Evolutionary conservation across 441 rosid species (phyloP).

Genomic region (Biscutella laevigata): DNA sequence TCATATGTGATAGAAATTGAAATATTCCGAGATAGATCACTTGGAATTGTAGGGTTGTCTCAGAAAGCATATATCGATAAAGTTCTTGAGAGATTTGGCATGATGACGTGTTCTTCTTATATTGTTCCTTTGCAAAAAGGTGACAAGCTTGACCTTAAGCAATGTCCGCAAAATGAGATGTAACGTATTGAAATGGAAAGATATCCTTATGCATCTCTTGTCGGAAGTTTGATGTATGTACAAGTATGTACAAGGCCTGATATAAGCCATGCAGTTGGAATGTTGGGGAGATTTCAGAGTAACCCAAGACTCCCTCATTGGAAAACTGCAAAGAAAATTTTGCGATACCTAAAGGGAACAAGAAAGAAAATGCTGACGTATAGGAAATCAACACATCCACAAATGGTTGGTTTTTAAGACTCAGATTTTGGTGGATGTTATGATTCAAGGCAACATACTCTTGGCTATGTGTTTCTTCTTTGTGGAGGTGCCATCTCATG

Average conservation of each 20-base stretch:
- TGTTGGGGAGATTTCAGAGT: background rate
- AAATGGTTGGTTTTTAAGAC: background rate
- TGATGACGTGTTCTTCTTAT: too few species aligned
- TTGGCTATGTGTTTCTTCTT: background rate
- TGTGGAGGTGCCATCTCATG: background rate
- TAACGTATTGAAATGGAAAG: too few species aligned
- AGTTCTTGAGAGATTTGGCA: background rate
- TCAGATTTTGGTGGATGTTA: background rate
- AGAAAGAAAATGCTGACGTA: background rate
- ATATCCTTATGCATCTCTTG: too few species aligned
- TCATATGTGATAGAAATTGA: too few species aligned
- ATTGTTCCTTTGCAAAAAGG: too few species aligned
- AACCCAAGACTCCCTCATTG: background rate
- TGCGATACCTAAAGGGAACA: background rate
- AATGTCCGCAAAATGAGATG: too few species aligned
- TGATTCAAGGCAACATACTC: background rate
- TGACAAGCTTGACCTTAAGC: too few species aligned
- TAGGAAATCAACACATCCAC: background rate
- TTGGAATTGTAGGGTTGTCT: background rate
- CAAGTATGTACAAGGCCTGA: too few species aligned
- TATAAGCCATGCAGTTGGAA: background rate
- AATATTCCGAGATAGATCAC: background rate
- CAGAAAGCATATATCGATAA: background rate
- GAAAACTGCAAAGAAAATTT: background rate
- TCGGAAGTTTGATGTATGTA: too few species aligned